Evolutionary conservation across 78 protist species (phyloP), one percentile per base, ranked within the genome.

Genomic region (Tieghemostelium lacteum): DNA sequence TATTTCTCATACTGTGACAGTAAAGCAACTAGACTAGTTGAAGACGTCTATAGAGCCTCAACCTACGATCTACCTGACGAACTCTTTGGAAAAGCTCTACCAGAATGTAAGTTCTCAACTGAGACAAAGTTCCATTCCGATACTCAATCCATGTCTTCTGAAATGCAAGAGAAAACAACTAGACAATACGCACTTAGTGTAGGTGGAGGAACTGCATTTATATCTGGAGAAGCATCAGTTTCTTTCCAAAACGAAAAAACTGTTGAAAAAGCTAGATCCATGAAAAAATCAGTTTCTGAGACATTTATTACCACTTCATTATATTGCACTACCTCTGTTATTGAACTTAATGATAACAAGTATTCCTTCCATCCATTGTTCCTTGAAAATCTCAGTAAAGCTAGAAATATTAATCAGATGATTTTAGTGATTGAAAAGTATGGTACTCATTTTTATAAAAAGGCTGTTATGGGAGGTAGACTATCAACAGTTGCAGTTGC

Each of bases 391-490:
- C 54, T 49, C 12, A 12, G 12, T 12, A 12, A 49, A 16, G 12
- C 12, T 49, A 49, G 12, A 49, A 12, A 12, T 12, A 12, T 49
- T 49, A 16, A 8, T 16, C 24, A 49, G 54, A 49, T 49, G 54
- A 49, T 49, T 49, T 12, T 16, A 49, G 24, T 49, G 24, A 12
- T 49, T 12, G 12, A 52, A 3, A 71, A 71, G n/a, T 52, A 71
- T 71, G 76, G 76, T 17, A 71, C 76, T 3, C 40, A 69, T 54
- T 71, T 20, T 31, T 71, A 71, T 31, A 22, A 34, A 31, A 71
- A 36, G n/a, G 34, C 76, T 20, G 42, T 37, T 28, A 50, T 71
- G 61, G 76, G 76, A 7, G 76, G 76, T 7, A 71, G 50, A 33
- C 40, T 71, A 45, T 31, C 40, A 5, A 57, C 42, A 52, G 10